Evolutionary conservation across 2,329 filamentous ascomycete species (phyloP).

Genomic region (Penicillium aurantiogriseum): DNA sequence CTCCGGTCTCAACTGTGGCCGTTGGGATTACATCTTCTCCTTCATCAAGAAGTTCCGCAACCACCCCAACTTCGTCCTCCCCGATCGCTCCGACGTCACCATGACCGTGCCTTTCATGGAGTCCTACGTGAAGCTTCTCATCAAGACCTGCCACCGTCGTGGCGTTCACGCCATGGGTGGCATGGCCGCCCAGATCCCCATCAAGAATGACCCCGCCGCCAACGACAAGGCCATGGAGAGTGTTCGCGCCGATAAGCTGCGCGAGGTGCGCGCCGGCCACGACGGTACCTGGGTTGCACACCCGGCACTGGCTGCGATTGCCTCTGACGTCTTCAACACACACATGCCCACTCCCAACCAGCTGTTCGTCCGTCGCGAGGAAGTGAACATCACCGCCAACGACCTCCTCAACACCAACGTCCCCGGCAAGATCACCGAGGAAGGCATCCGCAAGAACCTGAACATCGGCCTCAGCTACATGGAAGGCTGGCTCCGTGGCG

Average conservation of each 20-base stretch:
- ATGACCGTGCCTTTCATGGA: constrained; percentile 99
- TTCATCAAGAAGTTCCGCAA: constrained; percentile 99
- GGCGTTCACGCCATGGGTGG: constrained; percentile 99
- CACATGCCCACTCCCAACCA: constrained; percentile 99
- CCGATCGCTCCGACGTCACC: constrained; percentile 85
- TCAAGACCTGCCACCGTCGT: constrained; percentile 95
- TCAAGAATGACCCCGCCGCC: constrained; percentile 87
- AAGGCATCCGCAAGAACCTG: constrained; percentile 94
- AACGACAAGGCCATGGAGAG: constrained; percentile 94
- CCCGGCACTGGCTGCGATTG: constrained; percentile 84
- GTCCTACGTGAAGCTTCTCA: constrained; percentile 91
- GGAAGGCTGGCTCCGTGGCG: constrained; percentile 94
- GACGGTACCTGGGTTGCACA: constrained; percentile 98
- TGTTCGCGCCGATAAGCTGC: constrained; percentile 91
- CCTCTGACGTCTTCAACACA: constrained; percentile 92
- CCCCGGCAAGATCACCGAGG: constrained; percentile 86
- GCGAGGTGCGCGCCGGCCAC: constrained; percentile 91
- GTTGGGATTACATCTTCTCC: constrained; percentile 99
- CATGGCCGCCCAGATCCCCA: constrained; percentile 98
- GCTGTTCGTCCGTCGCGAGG: constrained; percentile 84
- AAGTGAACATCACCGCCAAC: constrained; percentile 79
- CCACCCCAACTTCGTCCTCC: constrained; percentile 87
- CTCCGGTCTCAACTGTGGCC: constrained; percentile 93
- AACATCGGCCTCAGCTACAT: constrained; percentile 97
- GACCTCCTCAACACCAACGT: constrained; percentile 98